Evolutionary conservation across 2,329 filamentous ascomycete genomes (phyloP), one percentile per base, ranked within the genome.

Genomic region (Xylaria polymorpha): DNA sequence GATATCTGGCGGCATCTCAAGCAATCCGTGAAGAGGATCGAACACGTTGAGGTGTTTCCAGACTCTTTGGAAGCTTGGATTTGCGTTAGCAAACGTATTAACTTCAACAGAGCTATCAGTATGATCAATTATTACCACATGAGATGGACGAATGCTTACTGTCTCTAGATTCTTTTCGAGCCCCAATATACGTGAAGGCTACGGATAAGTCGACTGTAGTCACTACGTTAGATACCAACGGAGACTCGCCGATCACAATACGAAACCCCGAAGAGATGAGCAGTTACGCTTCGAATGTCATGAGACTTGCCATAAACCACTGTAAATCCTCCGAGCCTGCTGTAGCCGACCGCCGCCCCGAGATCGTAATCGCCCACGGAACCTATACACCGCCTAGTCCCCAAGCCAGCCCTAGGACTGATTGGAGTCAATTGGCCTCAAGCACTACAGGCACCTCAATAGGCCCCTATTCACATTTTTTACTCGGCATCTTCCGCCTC

Each of bases 1-100:
- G 66, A 68, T 32, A 8, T 68, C 1, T 68, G 66, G 66, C 4
- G 1, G 1, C 66, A 68, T 22, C 14, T 68, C 3, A 64, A 61
- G 20, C 35, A 20, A 20, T 9, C 22, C 0, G 44, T 61, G 0
- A 64, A 61, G 37, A 50, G 61, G 2, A 18, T 68, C 0, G 61
- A 68, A 15, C 46, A 57, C 1, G n/a, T 68, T 10, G 56, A 60
- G 12, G 25, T 68, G 3, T 50, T 56, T 8, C 22, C 55, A 35
- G 22, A 25, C 8, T 25, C 10, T 7, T 2, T 1, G 1, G 22
- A 37, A 1, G 66, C 56, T 2, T 68, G 66, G 66, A 44, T 68
- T 7, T 61, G 61, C 18, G 43, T 68, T 0, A 41, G 37, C 4
- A 60, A 4, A 20, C 3, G 2, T 1, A 0, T 0, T 0, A 48